A percentile compares a stretch with the other conserved stretches of the same genome.
Conservation (phyloP, 1,139 yeast species). For the Geotrichum phurueaensis region DNA sequence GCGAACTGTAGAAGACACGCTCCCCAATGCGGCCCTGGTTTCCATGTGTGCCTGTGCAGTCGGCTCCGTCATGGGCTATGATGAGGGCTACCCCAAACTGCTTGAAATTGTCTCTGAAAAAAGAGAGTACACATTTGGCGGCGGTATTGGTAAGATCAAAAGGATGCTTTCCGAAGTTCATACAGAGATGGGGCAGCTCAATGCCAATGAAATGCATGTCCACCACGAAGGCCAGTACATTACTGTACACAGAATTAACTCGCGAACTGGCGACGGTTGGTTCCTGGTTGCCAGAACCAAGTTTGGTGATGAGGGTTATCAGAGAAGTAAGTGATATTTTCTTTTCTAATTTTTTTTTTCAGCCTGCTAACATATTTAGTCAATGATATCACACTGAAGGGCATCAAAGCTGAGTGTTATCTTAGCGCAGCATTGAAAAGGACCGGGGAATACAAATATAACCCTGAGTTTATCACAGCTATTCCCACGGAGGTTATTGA, state of each 20-base stretch:
- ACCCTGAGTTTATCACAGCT: constrained; percentile 41
- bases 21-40: constrained; percentile 91
- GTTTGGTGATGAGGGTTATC: constrained; percentile 42
- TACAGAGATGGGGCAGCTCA: constrained; percentile 56
- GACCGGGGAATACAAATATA: constrained; percentile 44
- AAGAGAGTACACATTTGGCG: constrained; percentile 54
- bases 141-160: constrained; percentile 74
- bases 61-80: constrained; percentile 92
- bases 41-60: constrained; percentile 90
- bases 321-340: constrained; percentile 25
- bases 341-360: background rate
- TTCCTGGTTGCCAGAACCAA: constrained; percentile 83
- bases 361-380: constrained; percentile 43
- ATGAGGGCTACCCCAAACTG: constrained; percentile 79
- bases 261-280: constrained; percentile 83
- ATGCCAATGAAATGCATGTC: constrained; percentile 86
- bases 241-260: constrained; percentile 81
- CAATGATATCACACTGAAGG: constrained; percentile 57
- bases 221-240: constrained; percentile 92
- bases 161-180: constrained; percentile 54
- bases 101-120: constrained; percentile 77
- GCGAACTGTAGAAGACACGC: constrained; percentile 87
- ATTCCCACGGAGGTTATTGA: constrained; percentile 59
- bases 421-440: constrained; percentile 48
- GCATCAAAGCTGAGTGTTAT: constrained; percentile 56